Base-by-base conservation (phyloP, 2,329 filamentous ascomycete genomes). In the Zalaria obscura region DNA sequence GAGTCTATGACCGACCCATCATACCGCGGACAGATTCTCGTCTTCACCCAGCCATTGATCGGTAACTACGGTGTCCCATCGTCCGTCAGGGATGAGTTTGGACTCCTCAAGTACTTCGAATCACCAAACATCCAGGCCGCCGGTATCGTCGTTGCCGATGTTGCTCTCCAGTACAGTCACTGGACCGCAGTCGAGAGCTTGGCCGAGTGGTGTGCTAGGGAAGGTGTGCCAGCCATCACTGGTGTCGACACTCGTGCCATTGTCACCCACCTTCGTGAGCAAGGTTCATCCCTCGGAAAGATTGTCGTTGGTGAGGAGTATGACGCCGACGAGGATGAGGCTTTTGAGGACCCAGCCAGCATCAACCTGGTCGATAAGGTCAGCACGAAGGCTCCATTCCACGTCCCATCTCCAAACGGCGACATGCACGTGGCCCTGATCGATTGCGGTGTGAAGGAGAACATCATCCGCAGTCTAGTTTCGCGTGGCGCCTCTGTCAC, bases 381-480 rank as follows among this genome's bases (percentile, higher is more conserved):
- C 52, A 94, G 84, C 72, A 98, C 91, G 65, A 98, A 98, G 72
- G 84, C 88, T 49, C 91, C 91, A 35, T 98, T 96, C 71, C 86
- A 96, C 55, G 83, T 96, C 50, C 82, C 84, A 61, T 87, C 88
- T 40, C 76, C 79, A 28, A 76, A 81, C 51, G 86, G 89, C 48
- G 78, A 82, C 56, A 80, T 85, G 61, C 91, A 98, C 67, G 78
- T 98, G 52, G 91, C 89, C 45, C 75, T 98, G 52, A 82, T 98
- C 59, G 91, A 98, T 67, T 98, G 91, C 58, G 91, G 91, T 70
- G 91, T 96, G 52, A 98, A 98, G 76, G 91, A 98, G 76, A 98
- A 98, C 71, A 98, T 98, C 55, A 79, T 98, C 45, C 86, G 91
- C 57, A 93, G 84, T 62, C 73, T 98, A 46, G 88, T 96, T 57